A percentile compares a stretch with the other conserved stretches of the same genome.
Conservation (phyloP, 225 moss, liverwort and hornwort species). For the Sphagnum tenellum region DNA sequence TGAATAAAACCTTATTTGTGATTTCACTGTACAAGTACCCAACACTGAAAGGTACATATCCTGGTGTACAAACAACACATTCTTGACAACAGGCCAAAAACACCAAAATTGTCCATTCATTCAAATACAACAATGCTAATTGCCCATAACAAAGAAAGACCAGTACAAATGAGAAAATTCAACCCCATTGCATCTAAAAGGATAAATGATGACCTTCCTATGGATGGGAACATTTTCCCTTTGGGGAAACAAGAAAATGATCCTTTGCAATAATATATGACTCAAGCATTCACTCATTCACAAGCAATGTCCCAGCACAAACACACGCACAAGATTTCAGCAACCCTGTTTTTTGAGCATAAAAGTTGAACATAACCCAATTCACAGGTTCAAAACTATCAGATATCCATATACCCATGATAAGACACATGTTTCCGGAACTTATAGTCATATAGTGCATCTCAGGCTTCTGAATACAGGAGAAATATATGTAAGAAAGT, state of each 20-base stretch:
- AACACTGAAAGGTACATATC: conserved; percentile 44
- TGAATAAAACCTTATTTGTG: conserved; percentile 38
- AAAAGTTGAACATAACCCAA: no score
- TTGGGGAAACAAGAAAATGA: conserved; percentile 33
- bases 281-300: conserved; percentile 38
- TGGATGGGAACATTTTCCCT: conserved; percentile 55
- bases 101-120: not conserved
- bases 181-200: not conserved
- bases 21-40: conserved; percentile 47
- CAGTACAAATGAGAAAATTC: no score
- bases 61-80: conserved; percentile 6
- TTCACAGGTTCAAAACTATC: no score
- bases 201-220: conserved; percentile 26
- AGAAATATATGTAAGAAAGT: no score
- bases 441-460: no score
- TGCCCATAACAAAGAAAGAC: no score
- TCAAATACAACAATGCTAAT: no score
- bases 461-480: no score
- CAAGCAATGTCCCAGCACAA: conserved; percentile 14
- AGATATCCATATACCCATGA: no score
- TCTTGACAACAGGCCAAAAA: not conserved
- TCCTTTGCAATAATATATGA: conserved; percentile 59
- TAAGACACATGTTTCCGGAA: no score
- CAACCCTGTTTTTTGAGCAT: not conserved
- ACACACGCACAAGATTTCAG: conserved; percentile 3